These are phyloP conservation scores for Saccharomycopsis synnaedendra DNA, from an alignment of 805 yeast genomes.

Conservation along the genomic window DNA sequence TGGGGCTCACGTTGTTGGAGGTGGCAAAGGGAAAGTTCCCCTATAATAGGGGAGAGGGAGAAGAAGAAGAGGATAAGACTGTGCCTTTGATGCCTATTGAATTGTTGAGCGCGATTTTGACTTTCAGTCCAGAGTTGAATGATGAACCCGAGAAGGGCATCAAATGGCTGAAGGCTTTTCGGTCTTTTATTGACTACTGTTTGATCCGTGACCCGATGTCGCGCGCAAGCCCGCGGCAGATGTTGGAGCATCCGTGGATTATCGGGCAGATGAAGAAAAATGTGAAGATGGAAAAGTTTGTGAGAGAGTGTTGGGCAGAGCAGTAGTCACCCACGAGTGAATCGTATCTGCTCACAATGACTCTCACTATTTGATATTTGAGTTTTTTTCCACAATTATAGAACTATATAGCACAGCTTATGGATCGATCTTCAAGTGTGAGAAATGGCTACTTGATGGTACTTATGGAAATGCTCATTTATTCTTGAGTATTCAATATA, in stretches of 20 bases:
- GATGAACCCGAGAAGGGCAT: slow-evolving; percentile 73
- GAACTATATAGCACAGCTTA: no score
- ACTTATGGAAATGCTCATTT: no score
- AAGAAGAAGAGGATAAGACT: slow-evolving; percentile 23
- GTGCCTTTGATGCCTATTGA: slow-evolving; percentile 76
- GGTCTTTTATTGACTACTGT: slow-evolving; percentile 72
- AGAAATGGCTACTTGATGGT: no score
- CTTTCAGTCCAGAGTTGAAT: slow-evolving; percentile 65
- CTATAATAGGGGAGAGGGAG: slow-evolving; percentile 29
- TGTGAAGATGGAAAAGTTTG: slow-evolving; percentile 82
- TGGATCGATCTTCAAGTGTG: no score
- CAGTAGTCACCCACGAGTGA: background rate
- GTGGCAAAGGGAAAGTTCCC: slow-evolving; percentile 93
- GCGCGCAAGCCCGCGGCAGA: slow-evolving; percentile 88
- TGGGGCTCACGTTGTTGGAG: slow-evolving; percentile 84
- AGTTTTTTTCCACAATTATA: no score
- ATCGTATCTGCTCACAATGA: background rate
- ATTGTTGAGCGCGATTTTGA: slow-evolving; percentile 66
- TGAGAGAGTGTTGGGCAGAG: slow-evolving; percentile 55
- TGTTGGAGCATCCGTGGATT: slow-evolving; percentile 92
- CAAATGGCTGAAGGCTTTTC: slow-evolving; percentile 72
- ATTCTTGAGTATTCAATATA: no score
- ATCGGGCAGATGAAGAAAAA: slow-evolving; percentile 57
- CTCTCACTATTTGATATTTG: no score
- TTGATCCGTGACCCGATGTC: slow-evolving; percentile 67